Base-by-base conservation (phyloP, 1,284 basidiomycete genomes). In the Heterobasidion occidentale region DNA sequence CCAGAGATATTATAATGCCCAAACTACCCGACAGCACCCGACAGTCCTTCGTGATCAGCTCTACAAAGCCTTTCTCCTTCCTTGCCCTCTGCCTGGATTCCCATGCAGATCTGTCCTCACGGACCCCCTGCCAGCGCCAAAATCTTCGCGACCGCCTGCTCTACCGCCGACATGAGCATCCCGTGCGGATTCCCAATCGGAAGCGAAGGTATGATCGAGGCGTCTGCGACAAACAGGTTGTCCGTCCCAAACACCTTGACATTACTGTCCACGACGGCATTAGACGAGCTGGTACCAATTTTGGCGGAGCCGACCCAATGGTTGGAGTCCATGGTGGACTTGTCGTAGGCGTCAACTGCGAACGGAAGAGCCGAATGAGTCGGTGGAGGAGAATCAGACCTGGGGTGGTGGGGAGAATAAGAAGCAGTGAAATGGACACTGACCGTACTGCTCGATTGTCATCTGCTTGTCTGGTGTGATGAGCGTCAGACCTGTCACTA, bases 401-500 rank as follows among this genome's bases (percentile, higher is more conserved):
- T 19, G 19, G 19, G 19, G 19, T 19, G 19, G 19, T 19, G 19
- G 7, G 27, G 19, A 17, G 19, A 5, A 20, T 14, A 34, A 9
- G 2, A 15, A 49, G 34, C 36, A 33, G 49, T 19, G 33, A 53
- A 51, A 34, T 11, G 7, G 38, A 27, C 27, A 64, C 73, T 46
- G 53, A 78, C 77, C 76, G 63, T 83, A 83, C 54, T 76, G 65
- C 17, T 69, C 69, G 45, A 83, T 70, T 1, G 79, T 80, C 17
- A 77, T 79, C 0, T 73, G 76, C 60, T 77, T 76, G 64, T 84
- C 82, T 7, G 83, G 83, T 2, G 77, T 83, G 58, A 86, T 81
- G 60, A 84, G 62, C 0, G 72, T 77, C 63, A 84, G 64, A 12
- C 73, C 74, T 5, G 74, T 61, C 7, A 83, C 80, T 80, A 51